Evolutionary conservation across 2,329 filamentous ascomycete species (phyloP).

Genomic region (Ophiostoma sp.): DNA sequence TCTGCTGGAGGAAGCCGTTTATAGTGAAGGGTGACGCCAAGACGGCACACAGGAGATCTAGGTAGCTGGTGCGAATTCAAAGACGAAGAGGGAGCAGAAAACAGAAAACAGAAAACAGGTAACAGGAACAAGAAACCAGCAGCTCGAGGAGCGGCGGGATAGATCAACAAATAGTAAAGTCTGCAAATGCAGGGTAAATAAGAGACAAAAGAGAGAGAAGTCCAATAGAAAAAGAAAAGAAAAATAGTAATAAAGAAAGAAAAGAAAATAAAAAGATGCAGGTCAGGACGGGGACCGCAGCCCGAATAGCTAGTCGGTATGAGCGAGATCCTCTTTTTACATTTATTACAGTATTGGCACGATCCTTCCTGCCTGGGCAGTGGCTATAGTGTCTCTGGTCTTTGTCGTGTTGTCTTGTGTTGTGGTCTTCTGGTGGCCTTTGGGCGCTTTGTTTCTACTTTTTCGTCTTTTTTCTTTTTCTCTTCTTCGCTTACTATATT

Average conservation of each 20-base stretch:
- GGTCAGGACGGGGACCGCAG: neutral
- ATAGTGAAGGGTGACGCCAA: no score
- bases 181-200: neutral
- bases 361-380: neutral
- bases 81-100: no score
- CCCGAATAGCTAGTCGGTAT: neutral
- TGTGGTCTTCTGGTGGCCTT: neutral
- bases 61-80: no score
- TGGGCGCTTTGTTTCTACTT: neutral
- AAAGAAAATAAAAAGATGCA: neutral
- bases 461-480: neutral
- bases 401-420: neutral
- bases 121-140: no score
- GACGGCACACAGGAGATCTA: no score
- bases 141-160: no score
- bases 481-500: neutral
- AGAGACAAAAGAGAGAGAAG: neutral
- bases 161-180: neutral
- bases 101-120: no score
- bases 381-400: neutral
- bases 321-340: neutral
- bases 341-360: slow-evolving; percentile 7
- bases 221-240: neutral
- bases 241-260: neutral
- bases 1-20: no score